Base-by-base conservation (phyloP, 805 yeast species). In the Candida oleophila region DNA sequence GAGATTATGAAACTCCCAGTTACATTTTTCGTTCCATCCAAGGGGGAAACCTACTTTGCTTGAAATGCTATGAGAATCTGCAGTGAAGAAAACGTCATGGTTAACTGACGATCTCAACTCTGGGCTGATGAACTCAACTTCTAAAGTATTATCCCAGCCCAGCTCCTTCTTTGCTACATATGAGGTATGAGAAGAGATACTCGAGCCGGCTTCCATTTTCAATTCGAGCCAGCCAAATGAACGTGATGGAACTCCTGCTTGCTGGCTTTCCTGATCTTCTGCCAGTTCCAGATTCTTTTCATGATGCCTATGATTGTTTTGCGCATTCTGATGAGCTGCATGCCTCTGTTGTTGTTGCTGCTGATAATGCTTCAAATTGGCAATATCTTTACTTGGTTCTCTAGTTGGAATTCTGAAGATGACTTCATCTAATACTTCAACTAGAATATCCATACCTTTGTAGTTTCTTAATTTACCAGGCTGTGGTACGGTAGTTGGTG, bases 171-270 rank as follows among this genome's bases (percentile, higher is more conserved):
- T 67, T 0, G 94, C 80, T 5, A 81, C 65, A 50, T 80, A 73
- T 0, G 86, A 80, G 1, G 77, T 65, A 15, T 66, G 69, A 11
- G 71, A 61, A 2, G 71, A 57, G 1, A 85, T 56, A 0, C 72
- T 71, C 0, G 96, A 78, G 0, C 76, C 81, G 15, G 71, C 68
- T 2, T 73, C 74, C 37, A 83, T 65, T 49, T 83, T 84, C 16
- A 89, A 45, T 56, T 92, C 97, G 2, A 94, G 50, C 99, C 99
- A 94, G 0, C 97, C 98, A 69, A 86, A 94, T 1, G 96, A 86
- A 41, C 94, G 71, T 2, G 71, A 59, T 5, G 39, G 39, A 3
- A 65, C 38, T 4, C 41, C 41, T 5, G 28, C 18, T 51, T 20
- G 22, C 8, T n/a, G n/a, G 5, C 30, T 22, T 11, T 25, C 36